phyloP scores from a whole-genome alignment of 176 grass and related monocot species.

The Musa troglodytarum region DNA sequence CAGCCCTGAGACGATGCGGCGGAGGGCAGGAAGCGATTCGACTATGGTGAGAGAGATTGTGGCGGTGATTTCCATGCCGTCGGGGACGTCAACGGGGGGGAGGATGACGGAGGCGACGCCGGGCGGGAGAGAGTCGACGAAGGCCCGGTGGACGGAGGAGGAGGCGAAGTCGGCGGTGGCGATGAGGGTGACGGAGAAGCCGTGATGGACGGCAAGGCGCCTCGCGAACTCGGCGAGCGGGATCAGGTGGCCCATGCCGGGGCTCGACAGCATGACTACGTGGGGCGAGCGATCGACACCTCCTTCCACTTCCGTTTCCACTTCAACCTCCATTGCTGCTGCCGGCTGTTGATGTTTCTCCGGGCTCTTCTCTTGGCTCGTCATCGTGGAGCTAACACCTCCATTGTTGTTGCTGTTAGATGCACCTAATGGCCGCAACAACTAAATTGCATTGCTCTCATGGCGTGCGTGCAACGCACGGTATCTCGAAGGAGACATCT shows the following conservation, averaged over 20 bases:
- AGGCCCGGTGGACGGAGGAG: slow-evolving; percentile 15
- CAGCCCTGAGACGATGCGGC: slow-evolving; percentile 8
- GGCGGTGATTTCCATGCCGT: slow-evolving; percentile 13
- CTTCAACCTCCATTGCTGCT: not conserved
- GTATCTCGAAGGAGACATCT: too few relatives aligned
- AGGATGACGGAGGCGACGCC: slow-evolving; percentile 31
- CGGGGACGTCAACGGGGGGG: slow-evolving; percentile 38
- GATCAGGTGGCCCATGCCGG: slow-evolving; percentile 40
- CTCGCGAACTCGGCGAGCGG: slow-evolving; percentile 35
- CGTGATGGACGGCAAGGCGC: slow-evolving; percentile 19
- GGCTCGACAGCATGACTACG: slow-evolving; percentile 43
- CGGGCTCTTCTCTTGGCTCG: too few relatives aligned
- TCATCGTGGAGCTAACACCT: too few relatives aligned
- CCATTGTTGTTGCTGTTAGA: too few relatives aligned
- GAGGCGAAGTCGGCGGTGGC: slow-evolving; percentile 41
- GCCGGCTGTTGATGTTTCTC: not conserved
- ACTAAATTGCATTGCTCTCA: too few relatives aligned
- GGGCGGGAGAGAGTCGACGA: slow-evolving; percentile 24
- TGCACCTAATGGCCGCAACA: too few relatives aligned
- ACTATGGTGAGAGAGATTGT: slow-evolving; percentile 18
- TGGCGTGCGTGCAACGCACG: too few relatives aligned
- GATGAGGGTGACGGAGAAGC: slow-evolving; percentile 40
- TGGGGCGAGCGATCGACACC: slow-evolving; percentile 2
- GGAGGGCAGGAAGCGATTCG: slow-evolving; percentile 23
- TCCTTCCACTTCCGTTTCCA: not conserved